Base-by-base conservation (phyloP, 2,329 filamentous ascomycete species). In the Paraphaeosphaeria minitans region DNA sequence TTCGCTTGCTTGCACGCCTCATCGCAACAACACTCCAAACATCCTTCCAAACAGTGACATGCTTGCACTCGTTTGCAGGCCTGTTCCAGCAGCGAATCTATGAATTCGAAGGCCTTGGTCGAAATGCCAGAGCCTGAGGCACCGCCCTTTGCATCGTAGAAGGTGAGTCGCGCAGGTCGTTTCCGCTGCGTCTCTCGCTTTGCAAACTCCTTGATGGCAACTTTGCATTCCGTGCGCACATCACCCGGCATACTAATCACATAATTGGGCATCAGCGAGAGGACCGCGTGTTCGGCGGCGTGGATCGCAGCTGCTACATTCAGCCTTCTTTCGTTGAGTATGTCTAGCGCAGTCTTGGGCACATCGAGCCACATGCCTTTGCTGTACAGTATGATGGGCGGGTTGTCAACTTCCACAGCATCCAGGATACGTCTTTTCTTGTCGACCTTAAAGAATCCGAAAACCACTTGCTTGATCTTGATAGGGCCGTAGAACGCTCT, bases 311-410 rank as follows among this genome's bases (percentile, higher is more conserved):
- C 95, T 0, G 92, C 94, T 10, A 94, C 84, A 73, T 97, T 92
- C 33, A 98, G 81, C 0, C 87, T 82, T 8, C 89, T 83, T 0
- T 84, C 84, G 42, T 88, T 84, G 1, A 99, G 83, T 43, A 97
- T 93, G 14, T 92, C 87, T 6, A 98, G 84, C 0, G 93, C 93
- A 0, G 76, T 77, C 61, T 88, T 88, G 0, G 95, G 94, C 2
- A 99, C 87, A 73, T 98, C 94, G 14, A 98, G 85, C 95, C 95
- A 99, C 87, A 97, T 91, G 41, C 93, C 95, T 74, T 95, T 96
- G 68, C 87, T 91, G 71, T 89, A 85, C 3, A 93, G 86, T 51
- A 95, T 86, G 53, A 98, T 92, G 0, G 95, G 93, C 3, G 94
- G 93, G 66, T 97, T 97, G 74, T 97, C 92, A 22, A 98, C 93